Evolutionary conservation across 306 rosid genomes (phyloP), one percentile per base, ranked within the genome.

Genomic region (Trifolium fragiferum): DNA sequence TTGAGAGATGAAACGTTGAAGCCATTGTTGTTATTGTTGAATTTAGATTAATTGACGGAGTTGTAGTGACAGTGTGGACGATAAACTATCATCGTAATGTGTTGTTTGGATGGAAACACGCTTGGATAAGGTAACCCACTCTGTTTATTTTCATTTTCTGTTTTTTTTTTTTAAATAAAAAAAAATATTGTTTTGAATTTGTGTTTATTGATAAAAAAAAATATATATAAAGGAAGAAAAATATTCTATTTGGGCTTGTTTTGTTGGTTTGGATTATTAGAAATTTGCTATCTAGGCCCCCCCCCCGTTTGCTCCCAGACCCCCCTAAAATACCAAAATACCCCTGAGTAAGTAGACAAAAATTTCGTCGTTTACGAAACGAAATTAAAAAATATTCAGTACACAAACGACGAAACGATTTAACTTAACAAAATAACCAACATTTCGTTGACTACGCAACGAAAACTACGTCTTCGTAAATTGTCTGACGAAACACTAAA

Each of bases 101-200:
- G 85, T 85, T 64, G 49, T 35, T 81, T 6, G 63, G 27, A 27
- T 47, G 33, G 58, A 21, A 46, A 74, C 41, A 23, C 63, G 32
- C 71, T 49, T 76, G 96, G 97, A 91, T 93, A 89, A 91, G 96
- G 93, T 66, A 66, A 43, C 37, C 51, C 51, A 65, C n/a, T 60
- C 32, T 37, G 4, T 19, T 64, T 35, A 1, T 61, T 61, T 61
- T 32, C 37, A 10, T 30, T 32, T 61, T 60, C 4, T 54, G 5
- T 33, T 5, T 63, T 2, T 64, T 19, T 27, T 18, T 19, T 54
- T 10, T 55, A 10, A 0, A 20, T 4, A 10, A 20, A 3, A 3
- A 54, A 3, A 4, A 16, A 49, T n/a, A 12, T 19, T 12, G 62
- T 21, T 55, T 57, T 21, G 8, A 55, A 10, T 21, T 10, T 55